Percentiles rank a stretch among this genome's conserved stretches.
Evolutionary conservation across 1,284 basidiomycete species (phyloP).

Genomic region (Ganoderma lingzhi): DNA sequence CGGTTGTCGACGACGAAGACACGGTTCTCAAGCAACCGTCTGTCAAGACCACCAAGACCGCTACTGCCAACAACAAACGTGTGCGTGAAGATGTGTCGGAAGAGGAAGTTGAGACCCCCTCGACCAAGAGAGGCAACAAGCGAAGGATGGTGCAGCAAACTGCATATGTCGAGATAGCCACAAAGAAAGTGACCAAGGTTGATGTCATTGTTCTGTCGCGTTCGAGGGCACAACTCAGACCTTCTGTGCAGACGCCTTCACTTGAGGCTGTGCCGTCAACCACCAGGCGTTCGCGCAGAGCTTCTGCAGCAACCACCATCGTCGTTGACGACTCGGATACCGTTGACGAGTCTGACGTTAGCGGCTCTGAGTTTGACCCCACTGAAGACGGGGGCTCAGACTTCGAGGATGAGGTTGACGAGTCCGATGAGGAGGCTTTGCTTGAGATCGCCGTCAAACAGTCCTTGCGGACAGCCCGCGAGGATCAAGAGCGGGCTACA

Average conservation of each 20-base stretch:
- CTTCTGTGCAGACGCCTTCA: constrained; percentile 10
- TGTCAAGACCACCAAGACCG: constrained; percentile 24
- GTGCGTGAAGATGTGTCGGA: constrained; percentile 38
- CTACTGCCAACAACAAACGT: constrained; percentile 40
- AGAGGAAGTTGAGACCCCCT: constrained; percentile 32
- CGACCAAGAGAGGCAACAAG: constrained; percentile 45
- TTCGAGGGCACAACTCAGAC: constrained; percentile 6
- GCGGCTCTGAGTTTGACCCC: constrained; percentile 65
- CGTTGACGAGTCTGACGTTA: constrained; percentile 59
- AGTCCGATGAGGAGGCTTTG: constrained; percentile 65
- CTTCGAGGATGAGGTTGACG: constrained; percentile 28
- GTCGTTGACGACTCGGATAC: constrained; percentile 48
- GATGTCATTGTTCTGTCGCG: no score
- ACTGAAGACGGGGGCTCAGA: constrained; percentile 31
- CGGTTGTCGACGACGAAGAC: constrained; percentile 44
- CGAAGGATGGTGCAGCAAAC: constrained; percentile 50
- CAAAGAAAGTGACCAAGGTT: constrained; percentile 44
- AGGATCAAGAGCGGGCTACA: constrained; percentile 41
- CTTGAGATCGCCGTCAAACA: constrained; percentile 61
- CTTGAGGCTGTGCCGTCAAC: background rate
- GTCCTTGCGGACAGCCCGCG: constrained; percentile 55
- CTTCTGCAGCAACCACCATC: constrained; percentile 4
- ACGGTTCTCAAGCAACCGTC: constrained; percentile 25
- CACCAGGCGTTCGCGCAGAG: constrained; percentile 15
- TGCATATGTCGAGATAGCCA: constrained; percentile 56